Conservation (phyloP, 2,329 filamentous ascomycete genomes). For the Fusarium sp. region DNA sequence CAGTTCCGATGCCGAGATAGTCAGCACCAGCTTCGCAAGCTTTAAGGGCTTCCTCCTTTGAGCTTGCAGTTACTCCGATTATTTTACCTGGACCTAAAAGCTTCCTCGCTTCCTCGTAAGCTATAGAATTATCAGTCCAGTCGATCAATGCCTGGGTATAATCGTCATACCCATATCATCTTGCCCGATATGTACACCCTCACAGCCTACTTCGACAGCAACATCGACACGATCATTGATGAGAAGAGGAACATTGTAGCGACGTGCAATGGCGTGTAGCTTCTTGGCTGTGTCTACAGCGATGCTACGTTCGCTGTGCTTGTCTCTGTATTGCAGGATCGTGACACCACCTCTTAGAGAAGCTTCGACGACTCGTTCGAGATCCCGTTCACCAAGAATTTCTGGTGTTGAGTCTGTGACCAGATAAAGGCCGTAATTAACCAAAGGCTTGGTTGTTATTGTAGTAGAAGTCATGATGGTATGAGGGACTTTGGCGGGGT, state of each 20-base stretch:
- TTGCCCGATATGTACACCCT: slow-evolving; percentile 94
- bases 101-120: slow-evolving; percentile 66
- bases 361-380: slow-evolving; percentile 78
- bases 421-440: slow-evolving; percentile 87
- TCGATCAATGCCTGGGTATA: not conserved
- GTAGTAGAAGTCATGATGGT: not conserved
- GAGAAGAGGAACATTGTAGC: slow-evolving; percentile 78
- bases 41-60: slow-evolving; percentile 74
- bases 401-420: slow-evolving; percentile 93
- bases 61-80: slow-evolving; percentile 89
- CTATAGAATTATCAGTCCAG: slow-evolving; percentile 31
- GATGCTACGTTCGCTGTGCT: slow-evolving; percentile 77
- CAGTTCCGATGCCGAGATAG: slow-evolving; percentile 90
- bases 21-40: slow-evolving; percentile 83
- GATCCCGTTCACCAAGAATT: slow-evolving; percentile 77
- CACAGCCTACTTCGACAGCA: slow-evolving; percentile 83
- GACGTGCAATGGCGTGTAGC: slow-evolving; percentile 77
- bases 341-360: slow-evolving; percentile 84
- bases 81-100: slow-evolving; percentile 82
- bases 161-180: slow-evolving; percentile 80
- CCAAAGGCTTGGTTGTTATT: slow-evolving; percentile 43
- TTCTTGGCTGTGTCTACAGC: slow-evolving; percentile 76
- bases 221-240: slow-evolving; percentile 96
- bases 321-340: slow-evolving; percentile 91
- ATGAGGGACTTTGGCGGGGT: slow-evolving; percentile 18